Evolutionary conservation across 352 stramenopile genomes (phyloP), one percentile per base, ranked within the genome.

Genomic region (Blastocystis sp.): DNA sequence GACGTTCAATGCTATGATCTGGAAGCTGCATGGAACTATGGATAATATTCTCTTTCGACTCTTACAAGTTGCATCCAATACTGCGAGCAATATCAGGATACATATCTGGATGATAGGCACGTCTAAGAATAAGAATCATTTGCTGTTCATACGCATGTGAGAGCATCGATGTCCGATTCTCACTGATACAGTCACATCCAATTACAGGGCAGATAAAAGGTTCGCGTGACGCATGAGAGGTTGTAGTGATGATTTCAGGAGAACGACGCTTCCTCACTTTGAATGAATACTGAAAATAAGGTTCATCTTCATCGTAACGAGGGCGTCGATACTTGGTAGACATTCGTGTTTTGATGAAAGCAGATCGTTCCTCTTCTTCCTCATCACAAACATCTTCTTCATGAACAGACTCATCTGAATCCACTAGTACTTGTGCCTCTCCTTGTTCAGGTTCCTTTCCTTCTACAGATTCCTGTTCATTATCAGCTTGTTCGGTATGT

Each of bases 51-150:
- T 2, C 0, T 27, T 44, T 33, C 35, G n/a, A 53, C 1, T 9
- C 22, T 17, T 51, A 76, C 64, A 54, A 76, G 33, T 76, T 76
- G 33, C 64, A 76, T 48, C 64, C 64, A 15, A 76, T 76, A n/a
- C n/a, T 48, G 9, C 33, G 35, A 17, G 64, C 64, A 44, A 76
- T 76, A 33, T 54, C 35, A 24, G 64, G 30, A 22, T 76, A 76
- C 27, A 54, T 48, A 44, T 37, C 42, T 7, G 64, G 64, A 27
- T 76, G 64, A 44, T 44, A 76, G 24, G 64, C 64, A 44, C 64
- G 64, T 54, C 64, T 76, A 76, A 1, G 5, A 5, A 42, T 76
- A n/a, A 44, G 35, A 37, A 4, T 44, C 4, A n/a, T 30, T 4
- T 37, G 1, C n/a, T 15, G 33, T n/a, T 24, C 33, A 15, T 44